These are phyloP conservation scores for Aspergillus tubingensis DNA, from an alignment of 2,329 filamentous ascomycete species.

Conservation along the genomic window DNA sequence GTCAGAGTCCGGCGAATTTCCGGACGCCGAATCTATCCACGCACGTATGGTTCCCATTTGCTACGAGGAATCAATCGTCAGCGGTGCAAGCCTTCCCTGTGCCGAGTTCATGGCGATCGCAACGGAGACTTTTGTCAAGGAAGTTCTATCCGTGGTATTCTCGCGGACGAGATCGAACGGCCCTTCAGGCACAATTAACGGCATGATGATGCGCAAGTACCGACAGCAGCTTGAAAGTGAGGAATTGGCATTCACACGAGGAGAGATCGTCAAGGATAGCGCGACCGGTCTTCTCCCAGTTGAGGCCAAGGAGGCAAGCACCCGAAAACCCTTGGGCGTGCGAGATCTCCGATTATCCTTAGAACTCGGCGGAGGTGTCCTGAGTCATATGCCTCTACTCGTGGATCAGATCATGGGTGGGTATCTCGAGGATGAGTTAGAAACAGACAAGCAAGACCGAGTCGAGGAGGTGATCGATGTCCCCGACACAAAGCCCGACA, in stretches of 20 bases:
- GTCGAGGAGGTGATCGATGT: conserved; percentile 27
- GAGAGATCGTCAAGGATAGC: conserved; percentile 72
- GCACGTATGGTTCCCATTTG: conserved; percentile 65
- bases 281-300: conserved; percentile 73
- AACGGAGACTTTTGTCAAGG: conserved; percentile 65
- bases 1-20: conserved; percentile 64
- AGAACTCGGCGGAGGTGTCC: conserved; percentile 71
- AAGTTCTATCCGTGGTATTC: conserved; percentile 58
- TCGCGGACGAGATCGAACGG: conserved; percentile 58
- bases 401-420: conserved; percentile 68
- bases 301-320: conserved; percentile 74
- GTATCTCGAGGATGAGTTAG: conserved; percentile 75
- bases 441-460: conserved; percentile 47
- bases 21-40: conserved; percentile 58
- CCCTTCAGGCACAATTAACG: conserved; percentile 64
- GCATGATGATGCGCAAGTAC: conserved; percentile 80
- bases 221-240: conserved; percentile 72
- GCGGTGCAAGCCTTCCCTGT: conserved; percentile 55
- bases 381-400: conserved; percentile 76
- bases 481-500: conserved; percentile 20
- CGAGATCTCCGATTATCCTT: conserved; percentile 76
- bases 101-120: conserved; percentile 63
- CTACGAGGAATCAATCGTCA: conserved; percentile 63
- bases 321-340: conserved; percentile 71
- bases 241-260: conserved; percentile 71